Base-by-base conservation (phyloP, 345 rosid species). In the Syzygium aromaticum region DNA sequence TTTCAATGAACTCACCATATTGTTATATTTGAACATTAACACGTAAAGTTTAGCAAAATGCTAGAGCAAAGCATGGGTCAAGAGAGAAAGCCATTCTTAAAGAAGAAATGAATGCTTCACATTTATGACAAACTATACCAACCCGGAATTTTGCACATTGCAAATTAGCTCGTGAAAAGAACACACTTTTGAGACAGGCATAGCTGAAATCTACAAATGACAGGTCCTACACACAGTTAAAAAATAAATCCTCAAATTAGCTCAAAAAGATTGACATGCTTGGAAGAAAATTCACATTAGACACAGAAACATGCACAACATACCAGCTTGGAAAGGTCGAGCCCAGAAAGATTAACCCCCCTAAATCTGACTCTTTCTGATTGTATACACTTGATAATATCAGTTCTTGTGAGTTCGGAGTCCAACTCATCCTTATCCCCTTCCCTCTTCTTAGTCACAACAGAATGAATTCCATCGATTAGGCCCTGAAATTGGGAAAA, bases 321-420 rank as follows among this genome's bases (percentile, higher is more conserved):
- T 95, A 95, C 99, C 98, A 97, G 92, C 89, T 97, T 96, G 77
- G 99, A 97, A 84, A 97, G 98, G 92, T 97, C 98, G 85, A 97
- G 90, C 77, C 98, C 98, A 88, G 98, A 93, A 89, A 97, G 96
- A 92, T 95, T 95, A 90, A 97, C 88, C 52, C 98, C 98, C 80
- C 98, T 95, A 89, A 97, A 94, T 91, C 93, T 94, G 87, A 93
- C 94, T 93, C 77, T 94, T 77, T 95, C 92, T 17, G 95, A 95
- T 89, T 96, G 99, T 91, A 93, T 95, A 87, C 99, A 96, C 89
- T 95, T 97, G 92, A 96, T 96, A 90, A 96, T 93, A 92, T 97
- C 98, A 73, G 91, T 89, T 84, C 99, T 93, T 0, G 98, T 92
- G 89, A 96, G 86, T 89, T 97, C 98, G 63, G 96, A 88, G 85